Base-by-base conservation (phyloP, 148 eudicot species). In the Camellia lanceoleosa region DNA sequence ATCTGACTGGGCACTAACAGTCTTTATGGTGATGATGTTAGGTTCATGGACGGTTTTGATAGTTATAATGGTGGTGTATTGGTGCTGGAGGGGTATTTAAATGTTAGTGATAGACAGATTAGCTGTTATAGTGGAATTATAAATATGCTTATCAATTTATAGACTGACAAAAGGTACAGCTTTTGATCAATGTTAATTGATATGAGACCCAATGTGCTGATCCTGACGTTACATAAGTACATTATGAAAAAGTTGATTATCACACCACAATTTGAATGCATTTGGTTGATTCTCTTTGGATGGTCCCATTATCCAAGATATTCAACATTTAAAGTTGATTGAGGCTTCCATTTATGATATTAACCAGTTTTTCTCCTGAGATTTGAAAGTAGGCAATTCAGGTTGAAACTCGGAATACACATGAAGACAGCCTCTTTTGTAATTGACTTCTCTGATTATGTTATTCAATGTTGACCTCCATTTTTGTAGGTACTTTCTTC, bases 401-500 rank as follows among this genome's bases (percentile, higher is more conserved):
- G n/a, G 18, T 59, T 59, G n/a, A 14, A 59, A 59, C n/a, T n/a
- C 19, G n/a, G 62, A 59, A 59, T 59, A 6, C 62, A 59, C 20
- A 60, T 5, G 42, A 13, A 11, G 9, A 52, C n/a, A 23, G 23
- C 23, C 19, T 3, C n/a, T 42, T 52, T 44, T 23, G 4, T 41
- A 41, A 62, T 80, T 63, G 60, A 19, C 69, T 11, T 63, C 30
- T 56, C 59, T 14, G 7, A n/a, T 71, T 60, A 16, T 44, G 30
- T 54, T 60, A 51, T 75, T 63, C 16, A 43, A 2, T 46, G 62
- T 59, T 61, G 16, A 51, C 41, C 41, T 70, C 46, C 15, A 3
- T n/a, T 75, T 85, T 71, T 89, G 85, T 82, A 97, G 99, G 99
- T 85, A 96, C 99, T 41, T 97, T 97, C 84, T 88, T 92, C 63